Evolutionary conservation across 768 basidiomycete species (phyloP), one percentile per base, ranked within the genome.

Genomic region (Daedaleopsis sinensis): DNA sequence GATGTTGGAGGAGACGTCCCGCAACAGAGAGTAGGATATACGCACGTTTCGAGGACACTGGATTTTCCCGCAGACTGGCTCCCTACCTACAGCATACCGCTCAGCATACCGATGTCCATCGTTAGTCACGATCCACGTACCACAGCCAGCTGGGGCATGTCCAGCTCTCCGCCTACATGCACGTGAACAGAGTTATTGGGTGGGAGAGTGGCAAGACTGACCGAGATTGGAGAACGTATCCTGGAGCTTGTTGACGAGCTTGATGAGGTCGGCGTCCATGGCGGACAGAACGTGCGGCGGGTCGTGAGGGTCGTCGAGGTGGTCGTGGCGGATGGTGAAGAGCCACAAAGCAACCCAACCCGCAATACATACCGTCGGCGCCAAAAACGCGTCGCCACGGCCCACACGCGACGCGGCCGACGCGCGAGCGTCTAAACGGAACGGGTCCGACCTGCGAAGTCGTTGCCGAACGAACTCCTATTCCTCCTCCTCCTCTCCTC

Each of bases 41-140:
- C 91, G 69, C 68, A 94, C 94, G 91, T 98, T 78, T 98, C 96
- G 58, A 98, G 84, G 55, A 94, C 93, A 74, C 93, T 94, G 38
- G 95, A 97, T 80, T 97, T 98, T 63, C 96, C 96, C 36, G 94
- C 89, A 43, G 95, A 97, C 77, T 98, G 96, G 68, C 94, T 96
- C 59, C 96, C 96, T 70, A 98, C 94, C 94, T 96, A 69, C 8
- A 50, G 27, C 27, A 3, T 58, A 44, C 23, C 37, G 42, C 53
- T 58, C 37, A 55, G 42, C 39, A 18, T 21, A 54, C 65, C 13
- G 59, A 19, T 35, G 7, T 35, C 55, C 9, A 48, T 43, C 12
- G 23, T 19, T 23, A 12, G 19, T 32, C 38, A 36, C 16, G 19
- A 21, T 49, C n/a, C 47, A 86, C 92, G 64, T 78, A 93, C 93